A percentile compares a stretch with the other conserved stretches of the same genome.
Evolutionary conservation across 2,329 filamentous ascomycete species (phyloP).

Genomic region (Falciphora oryzae): DNA sequence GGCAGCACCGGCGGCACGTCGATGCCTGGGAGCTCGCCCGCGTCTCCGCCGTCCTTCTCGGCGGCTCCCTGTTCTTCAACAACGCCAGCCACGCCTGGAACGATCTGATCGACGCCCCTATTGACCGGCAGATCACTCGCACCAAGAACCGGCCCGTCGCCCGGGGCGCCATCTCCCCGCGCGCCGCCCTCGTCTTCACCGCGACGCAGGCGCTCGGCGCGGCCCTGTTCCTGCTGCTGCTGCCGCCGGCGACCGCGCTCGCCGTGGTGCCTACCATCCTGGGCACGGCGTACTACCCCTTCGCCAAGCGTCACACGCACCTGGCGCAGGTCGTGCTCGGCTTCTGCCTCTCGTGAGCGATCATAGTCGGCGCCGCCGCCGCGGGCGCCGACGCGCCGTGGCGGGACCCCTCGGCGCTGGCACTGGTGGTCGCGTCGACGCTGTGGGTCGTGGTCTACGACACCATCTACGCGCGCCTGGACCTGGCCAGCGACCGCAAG

Average conservation of each 20-base stretch:
- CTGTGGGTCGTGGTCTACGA: slow-evolving; percentile 5
- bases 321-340: slow-evolving; percentile 4
- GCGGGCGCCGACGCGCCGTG: background rate
- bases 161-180: slow-evolving; percentile 25
- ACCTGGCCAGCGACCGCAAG: slow-evolving; percentile 2
- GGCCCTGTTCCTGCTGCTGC: slow-evolving; percentile 19
- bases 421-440: background rate
- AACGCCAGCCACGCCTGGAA: slow-evolving; percentile 30
- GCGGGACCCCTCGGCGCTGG: background rate
- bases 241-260: slow-evolving; percentile 12
- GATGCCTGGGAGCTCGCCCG: background rate
- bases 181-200: slow-evolving; percentile 25
- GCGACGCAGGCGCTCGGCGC: slow-evolving; percentile 20
- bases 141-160: slow-evolving; percentile 27
- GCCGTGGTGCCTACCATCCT: background rate
- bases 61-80: slow-evolving; percentile 26
- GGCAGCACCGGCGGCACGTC: slow-evolving; percentile 8
- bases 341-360: background rate
- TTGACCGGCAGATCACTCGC: slow-evolving; percentile 26
- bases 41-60: slow-evolving; percentile 17
- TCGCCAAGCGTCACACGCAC: slow-evolving; percentile 3
- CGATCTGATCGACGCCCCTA: slow-evolving; percentile 28
- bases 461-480: slow-evolving; percentile 3
- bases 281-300: background rate
- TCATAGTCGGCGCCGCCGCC: background rate